Percentiles rank a stretch among this genome's conserved stretches.
These are phyloP conservation scores for Lipomyces japonicus DNA, from an alignment of 805 yeast species.

Conservation along the genomic window DNA sequence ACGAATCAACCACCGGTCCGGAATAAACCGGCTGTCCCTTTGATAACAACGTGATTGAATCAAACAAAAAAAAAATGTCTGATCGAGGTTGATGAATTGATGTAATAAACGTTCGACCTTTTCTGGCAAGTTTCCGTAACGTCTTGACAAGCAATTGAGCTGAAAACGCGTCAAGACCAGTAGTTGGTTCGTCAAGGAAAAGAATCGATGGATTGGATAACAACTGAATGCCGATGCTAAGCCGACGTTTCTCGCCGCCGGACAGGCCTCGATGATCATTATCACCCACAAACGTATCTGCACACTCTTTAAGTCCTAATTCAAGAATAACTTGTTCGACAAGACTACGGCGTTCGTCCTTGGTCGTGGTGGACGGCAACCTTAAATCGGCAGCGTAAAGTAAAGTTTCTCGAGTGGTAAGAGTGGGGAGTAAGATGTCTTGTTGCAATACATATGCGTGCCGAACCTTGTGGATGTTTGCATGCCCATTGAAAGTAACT, in stretches of 20 bases:
- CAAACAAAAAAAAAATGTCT: constrained; percentile 67
- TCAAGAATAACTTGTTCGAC: constrained; percentile 61
- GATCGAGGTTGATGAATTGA: constrained; percentile 83
- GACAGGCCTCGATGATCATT: constrained; percentile 56
- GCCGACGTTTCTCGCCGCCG: constrained; percentile 80
- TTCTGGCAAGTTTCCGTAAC: constrained; percentile 52
- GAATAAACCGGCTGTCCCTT: constrained; percentile 52
- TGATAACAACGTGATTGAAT: constrained; percentile 62
- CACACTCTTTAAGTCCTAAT: constrained; percentile 62
- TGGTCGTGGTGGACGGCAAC: constrained; percentile 47
- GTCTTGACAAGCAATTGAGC: constrained; percentile 63
- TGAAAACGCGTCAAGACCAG: constrained; percentile 77
- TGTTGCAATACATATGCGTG: constrained; percentile 72
- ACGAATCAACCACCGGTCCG: constrained; percentile 46
- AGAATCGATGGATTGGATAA: constrained; percentile 70
- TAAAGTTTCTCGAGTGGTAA: constrained; percentile 70
- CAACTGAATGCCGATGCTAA: constrained; percentile 74
- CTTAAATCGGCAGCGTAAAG: constrained; percentile 67
- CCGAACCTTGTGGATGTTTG: constrained; percentile 35
- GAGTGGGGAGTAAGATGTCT: constrained; percentile 65
- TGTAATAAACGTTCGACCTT: constrained; percentile 67
- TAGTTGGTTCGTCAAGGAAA: constrained; percentile 83
- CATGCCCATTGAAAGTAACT: constrained; percentile 33
- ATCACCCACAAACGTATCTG: constrained; percentile 57
- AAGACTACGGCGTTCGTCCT: constrained; percentile 45